Conservation (phyloP, 1,284 basidiomycete genomes). For the Sphagnurus paluster region DNA sequence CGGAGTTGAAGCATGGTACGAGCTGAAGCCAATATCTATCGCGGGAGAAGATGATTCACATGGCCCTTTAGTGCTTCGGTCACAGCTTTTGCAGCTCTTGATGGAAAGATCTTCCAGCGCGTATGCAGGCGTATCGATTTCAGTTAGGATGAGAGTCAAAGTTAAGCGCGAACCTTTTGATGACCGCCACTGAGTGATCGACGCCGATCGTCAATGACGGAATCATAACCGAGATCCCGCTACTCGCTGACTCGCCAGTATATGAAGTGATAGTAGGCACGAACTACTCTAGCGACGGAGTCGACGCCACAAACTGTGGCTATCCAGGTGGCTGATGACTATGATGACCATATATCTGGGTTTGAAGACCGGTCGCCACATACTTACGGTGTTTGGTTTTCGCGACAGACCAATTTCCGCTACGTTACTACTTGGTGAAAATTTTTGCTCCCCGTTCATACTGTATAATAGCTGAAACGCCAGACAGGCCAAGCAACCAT, state of each 20-base stretch:
- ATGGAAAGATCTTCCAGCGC: slow-evolving; percentile 1
- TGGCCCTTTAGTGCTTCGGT: slow-evolving; percentile 3
- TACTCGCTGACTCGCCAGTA: background rate
- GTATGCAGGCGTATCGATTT: background rate
- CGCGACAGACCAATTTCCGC: no score
- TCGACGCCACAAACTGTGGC: slow-evolving; percentile 14
- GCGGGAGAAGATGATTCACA: background rate
- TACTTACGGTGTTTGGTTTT: no score
- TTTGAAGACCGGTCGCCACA: slow-evolving; percentile 17
- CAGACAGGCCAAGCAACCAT: no score
- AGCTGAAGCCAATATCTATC: no score
- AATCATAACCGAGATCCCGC: slow-evolving; percentile 20
- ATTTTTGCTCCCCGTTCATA: no score
- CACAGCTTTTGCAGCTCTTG: background rate
- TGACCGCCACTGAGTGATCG: slow-evolving; percentile 22
- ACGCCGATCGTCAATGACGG: slow-evolving; percentile 16
- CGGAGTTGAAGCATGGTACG: background rate
- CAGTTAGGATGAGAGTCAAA: slow-evolving; percentile 2
- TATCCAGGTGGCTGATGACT: slow-evolving; percentile 5
- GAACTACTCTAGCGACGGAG: slow-evolving; percentile 4
- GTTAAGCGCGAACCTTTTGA: slow-evolving; percentile 28
- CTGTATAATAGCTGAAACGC: no score
- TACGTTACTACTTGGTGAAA: no score
- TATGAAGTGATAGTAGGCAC: slow-evolving; percentile 7
- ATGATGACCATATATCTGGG: background rate